Conservation (phyloP, 2,329 filamentous ascomycete species). For the Aureobasidium sp. region DNA sequence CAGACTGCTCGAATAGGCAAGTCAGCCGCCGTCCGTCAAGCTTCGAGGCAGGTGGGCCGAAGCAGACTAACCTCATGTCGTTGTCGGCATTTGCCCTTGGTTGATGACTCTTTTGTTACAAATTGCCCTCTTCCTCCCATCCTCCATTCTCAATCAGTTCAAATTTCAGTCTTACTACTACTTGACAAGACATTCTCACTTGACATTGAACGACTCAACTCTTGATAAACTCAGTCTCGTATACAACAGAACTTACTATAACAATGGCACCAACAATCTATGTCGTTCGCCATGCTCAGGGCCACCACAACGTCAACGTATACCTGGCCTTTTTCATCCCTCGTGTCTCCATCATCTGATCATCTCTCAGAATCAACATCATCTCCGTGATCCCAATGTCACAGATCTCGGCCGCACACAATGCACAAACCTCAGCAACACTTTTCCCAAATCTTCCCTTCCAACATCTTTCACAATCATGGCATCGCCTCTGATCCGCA, state of each 20-base stretch:
- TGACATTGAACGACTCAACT: neutral
- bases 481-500: slow-evolving; percentile 73
- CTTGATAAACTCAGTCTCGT: neutral
- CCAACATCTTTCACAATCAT: slow-evolving; percentile 58
- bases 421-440: slow-evolving; percentile 55
- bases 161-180: neutral
- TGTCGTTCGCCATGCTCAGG: slow-evolving; percentile 65
- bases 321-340: slow-evolving; percentile 44
- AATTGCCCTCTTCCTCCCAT: neutral
- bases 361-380: slow-evolving; percentile 1
- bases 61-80: neutral
- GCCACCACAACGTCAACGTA: slow-evolving; percentile 68
- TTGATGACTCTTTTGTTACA: neutral
- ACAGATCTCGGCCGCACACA: slow-evolving; percentile 69
- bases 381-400: slow-evolving; percentile 64
- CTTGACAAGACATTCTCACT: neutral
- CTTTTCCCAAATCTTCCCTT: slow-evolving; percentile 58
- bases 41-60: slow-evolving; percentile 2
- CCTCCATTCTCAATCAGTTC: neutral
- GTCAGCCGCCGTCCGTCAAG: neutral
- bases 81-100: neutral
- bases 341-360: neutral
- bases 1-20: neutral
- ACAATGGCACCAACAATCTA: slow-evolving; percentile 48
- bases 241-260: neutral